A percentile compares a stretch with the other conserved stretches of the same genome.
Evolutionary conservation across 2,329 filamentous ascomycete species (phyloP).

Genomic region (Scedosporium dehoogii): DNA sequence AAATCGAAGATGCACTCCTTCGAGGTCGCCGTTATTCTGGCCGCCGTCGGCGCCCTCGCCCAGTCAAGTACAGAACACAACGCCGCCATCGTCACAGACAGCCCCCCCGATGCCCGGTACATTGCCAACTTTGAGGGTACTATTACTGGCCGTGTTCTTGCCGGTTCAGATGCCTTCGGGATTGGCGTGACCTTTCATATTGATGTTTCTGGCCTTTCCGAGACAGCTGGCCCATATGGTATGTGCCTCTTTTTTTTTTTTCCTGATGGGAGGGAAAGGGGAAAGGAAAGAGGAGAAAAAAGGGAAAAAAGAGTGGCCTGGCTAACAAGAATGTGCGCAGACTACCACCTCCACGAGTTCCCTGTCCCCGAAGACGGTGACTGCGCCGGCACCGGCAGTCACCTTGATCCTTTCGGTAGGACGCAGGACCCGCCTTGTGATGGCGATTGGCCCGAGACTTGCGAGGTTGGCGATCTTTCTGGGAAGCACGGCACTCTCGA

Average conservation of each 20-base stretch:
- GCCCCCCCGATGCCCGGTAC: slow-evolving; percentile 6
- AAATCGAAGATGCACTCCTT: background rate
- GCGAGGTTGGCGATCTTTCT: slow-evolving; percentile 49
- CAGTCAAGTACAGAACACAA: background rate
- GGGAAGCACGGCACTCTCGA: slow-evolving; percentile 45
- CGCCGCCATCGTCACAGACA: slow-evolving; percentile 3
- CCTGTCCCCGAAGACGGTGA: slow-evolving; percentile 42
- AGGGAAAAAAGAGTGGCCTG: too few relatives aligned
- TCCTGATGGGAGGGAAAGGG: too few relatives aligned
- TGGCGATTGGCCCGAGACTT: slow-evolving; percentile 34
- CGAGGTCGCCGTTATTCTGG: background rate
- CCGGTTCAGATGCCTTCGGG: slow-evolving; percentile 9
- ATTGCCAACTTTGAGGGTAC: slow-evolving; percentile 7
- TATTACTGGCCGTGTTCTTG: slow-evolving; percentile 5
- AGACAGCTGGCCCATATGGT: slow-evolving; percentile 8
- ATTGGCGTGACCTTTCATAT: slow-evolving; percentile 9
- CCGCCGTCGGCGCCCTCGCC: background rate
- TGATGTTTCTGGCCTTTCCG: slow-evolving; percentile 5
- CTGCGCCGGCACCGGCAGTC: slow-evolving; percentile 42
- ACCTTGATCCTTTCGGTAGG: slow-evolving; percentile 47
- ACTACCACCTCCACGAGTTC: slow-evolving; percentile 48
- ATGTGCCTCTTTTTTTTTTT: background rate
- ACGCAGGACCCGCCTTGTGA: slow-evolving; percentile 40
- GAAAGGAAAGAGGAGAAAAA: too few relatives aligned
- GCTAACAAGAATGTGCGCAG: slow-evolving; percentile 16